These are phyloP conservation scores for Salix dunnii DNA, from an alignment of 345 rosid genomes.

Conservation along the genomic window DNA sequence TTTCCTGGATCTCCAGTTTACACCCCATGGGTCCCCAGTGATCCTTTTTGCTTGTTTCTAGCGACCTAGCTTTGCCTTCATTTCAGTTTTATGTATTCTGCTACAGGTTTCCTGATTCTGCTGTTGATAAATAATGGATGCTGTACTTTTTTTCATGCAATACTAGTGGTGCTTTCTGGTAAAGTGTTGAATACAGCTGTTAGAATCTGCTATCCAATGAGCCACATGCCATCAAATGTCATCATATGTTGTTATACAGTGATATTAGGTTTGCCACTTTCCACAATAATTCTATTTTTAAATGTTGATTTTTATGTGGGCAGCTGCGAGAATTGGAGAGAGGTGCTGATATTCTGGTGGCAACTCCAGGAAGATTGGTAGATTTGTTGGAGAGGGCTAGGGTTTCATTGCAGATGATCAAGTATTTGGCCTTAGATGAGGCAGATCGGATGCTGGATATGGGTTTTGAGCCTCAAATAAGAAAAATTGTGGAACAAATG, in stretches of 20 bases:
- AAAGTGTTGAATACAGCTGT: neutral
- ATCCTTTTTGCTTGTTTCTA: too few species aligned
- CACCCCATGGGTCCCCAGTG: too few species aligned
- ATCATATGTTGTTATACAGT: neutral
- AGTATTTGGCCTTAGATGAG: slow-evolving; percentile 88
- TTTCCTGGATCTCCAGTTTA: neutral
- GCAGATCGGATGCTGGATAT: slow-evolving; percentile 99
- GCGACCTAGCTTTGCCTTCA: too few species aligned
- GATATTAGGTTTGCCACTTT: neutral
- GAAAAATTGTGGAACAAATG: slow-evolving; percentile 93
- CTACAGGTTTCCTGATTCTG: neutral
- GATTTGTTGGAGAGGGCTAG: slow-evolving; percentile 94
- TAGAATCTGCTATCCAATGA: neutral
- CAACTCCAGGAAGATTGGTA: slow-evolving; percentile 97
- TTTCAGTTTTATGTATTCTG: neutral
- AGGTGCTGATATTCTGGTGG: slow-evolving; percentile 98
- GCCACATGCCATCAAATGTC: neutral
- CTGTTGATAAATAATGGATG: neutral
- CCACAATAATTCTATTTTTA: neutral
- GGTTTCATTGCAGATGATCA: slow-evolving; percentile 90
- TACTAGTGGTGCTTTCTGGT: neutral
- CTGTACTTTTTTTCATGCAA: neutral
- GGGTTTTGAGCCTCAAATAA: slow-evolving; percentile 99
- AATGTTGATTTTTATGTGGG: slow-evolving; percentile 19
- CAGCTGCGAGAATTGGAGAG: slow-evolving; percentile 93